These are phyloP conservation scores for Pleurostoma richardsiae DNA, from an alignment of 2,329 filamentous ascomycete species.

Conservation along the genomic window DNA sequence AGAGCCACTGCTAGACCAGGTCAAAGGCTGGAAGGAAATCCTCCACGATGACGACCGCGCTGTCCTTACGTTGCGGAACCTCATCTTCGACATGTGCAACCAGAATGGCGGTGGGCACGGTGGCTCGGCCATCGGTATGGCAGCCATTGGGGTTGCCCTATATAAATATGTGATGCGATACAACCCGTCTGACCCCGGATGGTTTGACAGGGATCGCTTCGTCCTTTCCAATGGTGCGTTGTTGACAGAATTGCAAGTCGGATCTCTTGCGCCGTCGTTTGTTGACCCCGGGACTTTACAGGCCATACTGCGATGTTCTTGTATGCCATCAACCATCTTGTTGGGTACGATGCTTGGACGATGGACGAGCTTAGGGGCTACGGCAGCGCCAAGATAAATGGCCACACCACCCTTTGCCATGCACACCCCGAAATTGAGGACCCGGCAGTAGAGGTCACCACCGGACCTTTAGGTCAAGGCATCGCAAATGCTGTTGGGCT, in stretches of 20 bases:
- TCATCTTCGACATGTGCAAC: conserved; percentile 8
- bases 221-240: conserved; percentile 49
- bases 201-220: conserved; percentile 59
- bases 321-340: conserved; percentile 47
- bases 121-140: conserved; percentile 54
- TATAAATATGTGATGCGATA: conserved; percentile 58
- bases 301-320: conserved; percentile 50
- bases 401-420: conserved; percentile 44
- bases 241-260: neutral
- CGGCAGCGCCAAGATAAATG: conserved; percentile 27
- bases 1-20: neutral
- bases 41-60: conserved; percentile 2
- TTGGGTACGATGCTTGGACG: conserved; percentile 49
- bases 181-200: conserved; percentile 47
- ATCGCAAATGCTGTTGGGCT: conserved; percentile 57
- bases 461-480: conserved; percentile 54
- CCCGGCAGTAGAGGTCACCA: conserved; percentile 54
- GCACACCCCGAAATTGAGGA: conserved; percentile 55
- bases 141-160: conserved; percentile 52
- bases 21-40: neutral
- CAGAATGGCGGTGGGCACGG: conserved; percentile 11
- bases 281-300: conserved; percentile 4
- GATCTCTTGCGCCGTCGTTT: neutral
- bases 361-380: conserved; percentile 53
- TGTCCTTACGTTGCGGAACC: conserved; percentile 8